Percentiles rank a stretch among this genome's conserved stretches.
Evolutionary conservation across 176 grass and related monocot genomes (phyloP).

Genomic region (Pontederia paniculata): DNA sequence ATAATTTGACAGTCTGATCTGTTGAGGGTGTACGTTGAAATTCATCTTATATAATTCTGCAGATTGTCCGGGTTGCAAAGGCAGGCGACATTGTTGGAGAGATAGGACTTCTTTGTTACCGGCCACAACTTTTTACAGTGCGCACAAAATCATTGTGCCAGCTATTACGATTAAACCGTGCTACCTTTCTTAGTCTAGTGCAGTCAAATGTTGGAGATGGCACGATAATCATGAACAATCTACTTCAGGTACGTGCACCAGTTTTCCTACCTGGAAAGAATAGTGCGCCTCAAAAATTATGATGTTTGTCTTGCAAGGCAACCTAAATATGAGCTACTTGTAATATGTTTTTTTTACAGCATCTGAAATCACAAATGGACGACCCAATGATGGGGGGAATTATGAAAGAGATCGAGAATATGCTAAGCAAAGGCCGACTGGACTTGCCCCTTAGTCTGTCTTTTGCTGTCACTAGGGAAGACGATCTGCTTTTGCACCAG

Average conservation of each 20-base stretch:
- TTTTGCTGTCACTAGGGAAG: constrained; percentile 70
- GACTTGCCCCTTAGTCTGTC: constrained; percentile 77
- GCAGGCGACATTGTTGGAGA: constrained; percentile 86
- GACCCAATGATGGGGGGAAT: constrained; percentile 43
- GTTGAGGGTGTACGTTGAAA: too few relatives aligned
- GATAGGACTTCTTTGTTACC: constrained; percentile 91
- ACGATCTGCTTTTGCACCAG: constrained; percentile 59
- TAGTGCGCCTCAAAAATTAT: too few relatives aligned
- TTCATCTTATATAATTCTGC: constrained; percentile 15
- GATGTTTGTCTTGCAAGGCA: too few relatives aligned
- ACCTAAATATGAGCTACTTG: too few relatives aligned
- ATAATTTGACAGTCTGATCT: too few relatives aligned
- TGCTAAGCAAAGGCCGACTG: constrained; percentile 63
- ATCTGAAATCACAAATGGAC: constrained; percentile 48
- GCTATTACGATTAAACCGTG: constrained; percentile 74
- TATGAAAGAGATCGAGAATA: constrained; percentile 77
- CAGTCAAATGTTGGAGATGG: constrained; percentile 90
- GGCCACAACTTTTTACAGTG: constrained; percentile 85
- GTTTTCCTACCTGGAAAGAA: background rate
- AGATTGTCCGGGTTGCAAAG: constrained; percentile 38
- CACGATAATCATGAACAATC: constrained; percentile 90
- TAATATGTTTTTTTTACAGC: constrained; percentile 29
- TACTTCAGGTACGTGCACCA: constrained; percentile 49
- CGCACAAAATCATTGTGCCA: constrained; percentile 84
- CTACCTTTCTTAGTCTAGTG: constrained; percentile 66